Evolutionary conservation across 1,284 basidiomycete genomes (phyloP).

Genomic region (Boletellus dicymbophilus): DNA sequence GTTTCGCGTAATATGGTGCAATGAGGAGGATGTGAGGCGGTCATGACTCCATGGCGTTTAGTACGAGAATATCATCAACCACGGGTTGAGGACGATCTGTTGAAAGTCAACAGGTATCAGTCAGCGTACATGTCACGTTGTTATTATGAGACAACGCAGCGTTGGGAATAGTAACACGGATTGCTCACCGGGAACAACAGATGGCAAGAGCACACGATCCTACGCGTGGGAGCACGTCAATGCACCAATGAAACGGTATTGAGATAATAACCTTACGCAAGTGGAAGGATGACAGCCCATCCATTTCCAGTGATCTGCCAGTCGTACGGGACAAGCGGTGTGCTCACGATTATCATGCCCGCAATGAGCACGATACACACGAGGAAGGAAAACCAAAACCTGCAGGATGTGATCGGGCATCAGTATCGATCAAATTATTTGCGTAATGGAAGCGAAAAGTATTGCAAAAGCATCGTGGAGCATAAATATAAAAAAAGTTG

Average conservation of each 20-base stretch:
- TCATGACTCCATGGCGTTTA: conserved; percentile 28
- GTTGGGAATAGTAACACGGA: conserved; percentile 5
- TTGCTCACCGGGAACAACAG: conserved; percentile 65
- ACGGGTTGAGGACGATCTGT: conserved; percentile 77
- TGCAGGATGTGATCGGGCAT: conserved; percentile 16
- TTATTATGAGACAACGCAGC: neutral
- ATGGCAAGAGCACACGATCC: conserved; percentile 62
- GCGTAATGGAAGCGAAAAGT: conserved; percentile 1
- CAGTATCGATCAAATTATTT: conserved; percentile 13
- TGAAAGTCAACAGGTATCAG: conserved; percentile 6
- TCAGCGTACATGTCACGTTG: conserved; percentile 14
- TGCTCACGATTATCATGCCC: conserved; percentile 60
- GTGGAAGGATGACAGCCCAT: conserved; percentile 73
- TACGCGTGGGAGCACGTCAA: conserved; percentile 24
- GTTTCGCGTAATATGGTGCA: conserved; percentile 3
- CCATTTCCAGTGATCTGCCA: conserved; percentile 63
- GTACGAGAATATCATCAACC: conserved; percentile 80
- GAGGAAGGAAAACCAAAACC: conserved; percentile 37
- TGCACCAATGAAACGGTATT: too few species aligned
- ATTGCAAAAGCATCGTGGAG: neutral
- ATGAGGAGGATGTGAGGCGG: conserved; percentile 12
- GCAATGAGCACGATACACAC: conserved; percentile 40
- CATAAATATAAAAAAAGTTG: neutral
- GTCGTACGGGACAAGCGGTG: conserved; percentile 53
- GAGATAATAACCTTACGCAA: conserved; percentile 47